These are phyloP conservation scores for Setaria italica DNA, from an alignment of 202 grass and related monocot species.

Conservation along the genomic window DNA sequence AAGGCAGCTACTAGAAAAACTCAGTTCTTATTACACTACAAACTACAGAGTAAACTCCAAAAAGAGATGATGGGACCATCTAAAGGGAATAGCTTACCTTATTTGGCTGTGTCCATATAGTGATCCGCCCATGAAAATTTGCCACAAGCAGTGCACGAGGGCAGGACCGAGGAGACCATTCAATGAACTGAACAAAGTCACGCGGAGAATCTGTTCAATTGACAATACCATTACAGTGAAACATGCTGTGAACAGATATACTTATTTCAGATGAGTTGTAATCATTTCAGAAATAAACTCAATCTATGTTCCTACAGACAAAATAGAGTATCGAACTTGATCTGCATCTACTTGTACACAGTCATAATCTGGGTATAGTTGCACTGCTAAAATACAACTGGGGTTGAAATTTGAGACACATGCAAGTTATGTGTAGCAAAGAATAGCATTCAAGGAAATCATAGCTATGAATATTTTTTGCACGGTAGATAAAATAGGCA, in stretches of 20 bases:
- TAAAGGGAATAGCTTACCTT: constrained; percentile 60
- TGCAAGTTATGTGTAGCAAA: constrained; percentile 18
- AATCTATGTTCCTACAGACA: neutral
- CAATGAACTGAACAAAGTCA: constrained; percentile 98
- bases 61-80: constrained; percentile 1
- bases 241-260: constrained; percentile 2
- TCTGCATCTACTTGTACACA: constrained; percentile 22
- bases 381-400: constrained; percentile 1
- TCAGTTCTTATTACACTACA: neutral
- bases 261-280: neutral
- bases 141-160: constrained; percentile 90
- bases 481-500: constrained; percentile 24
- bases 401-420: constrained; percentile 13
- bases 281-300: neutral
- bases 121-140: constrained; percentile 98
- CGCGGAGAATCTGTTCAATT: constrained; percentile 95
- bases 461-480: constrained; percentile 19
- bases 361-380: constrained; percentile 5
- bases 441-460: constrained; percentile 5
- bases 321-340: neutral
- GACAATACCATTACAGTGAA: constrained; percentile 44
- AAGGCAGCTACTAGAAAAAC: constrained; percentile 7
- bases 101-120: constrained; percentile 95
- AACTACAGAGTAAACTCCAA: neutral
- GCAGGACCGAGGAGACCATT: constrained; percentile 95